These are phyloP conservation scores for Sutorius eximius DNA, from an alignment of 1,284 basidiomycete species.

Conservation along the genomic window DNA sequence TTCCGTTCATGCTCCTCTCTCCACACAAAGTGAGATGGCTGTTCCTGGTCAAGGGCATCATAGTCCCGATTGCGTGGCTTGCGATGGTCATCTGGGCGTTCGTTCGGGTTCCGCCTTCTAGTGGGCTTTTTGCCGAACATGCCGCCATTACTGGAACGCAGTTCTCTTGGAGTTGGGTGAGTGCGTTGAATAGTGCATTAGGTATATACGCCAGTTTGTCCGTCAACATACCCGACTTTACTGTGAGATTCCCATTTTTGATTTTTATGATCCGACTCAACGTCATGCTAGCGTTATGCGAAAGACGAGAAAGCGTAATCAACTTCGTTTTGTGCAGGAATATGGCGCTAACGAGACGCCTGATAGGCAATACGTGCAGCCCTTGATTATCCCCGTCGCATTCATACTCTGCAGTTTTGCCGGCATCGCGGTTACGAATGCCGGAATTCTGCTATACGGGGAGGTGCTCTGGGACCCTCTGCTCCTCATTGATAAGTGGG, in stretches of 20 bases:
- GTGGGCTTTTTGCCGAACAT: slow-evolving; percentile 44
- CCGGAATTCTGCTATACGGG: slow-evolving; percentile 46
- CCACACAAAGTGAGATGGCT: slow-evolving; percentile 61
- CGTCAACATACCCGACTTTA: slow-evolving; percentile 63
- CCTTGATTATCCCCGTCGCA: slow-evolving; percentile 57
- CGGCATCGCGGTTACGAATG: slow-evolving; percentile 57
- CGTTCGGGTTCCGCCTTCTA: slow-evolving; percentile 49
- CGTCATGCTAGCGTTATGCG: slow-evolving; percentile 29
- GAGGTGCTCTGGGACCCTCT: slow-evolving; percentile 42
- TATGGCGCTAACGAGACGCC: slow-evolving; percentile 5
- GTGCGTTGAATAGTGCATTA: slow-evolving; percentile 55
- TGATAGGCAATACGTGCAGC: slow-evolving; percentile 54
- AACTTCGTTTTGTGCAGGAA: background rate
- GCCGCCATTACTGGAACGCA: slow-evolving; percentile 34
- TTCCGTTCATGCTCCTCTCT: slow-evolving; percentile 65
- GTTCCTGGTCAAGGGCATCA: slow-evolving; percentile 59
- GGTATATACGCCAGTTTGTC: slow-evolving; percentile 52
- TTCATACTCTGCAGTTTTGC: slow-evolving; percentile 61
- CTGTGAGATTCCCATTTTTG: slow-evolving; percentile 33
- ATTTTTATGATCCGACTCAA: slow-evolving; percentile 1
- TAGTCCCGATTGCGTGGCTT: slow-evolving; percentile 59
- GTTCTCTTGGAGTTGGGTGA: slow-evolving; percentile 54
- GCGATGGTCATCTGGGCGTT: slow-evolving; percentile 65
- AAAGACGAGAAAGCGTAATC: slow-evolving; percentile 33
- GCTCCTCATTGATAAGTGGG: slow-evolving; percentile 54